Conservation (phyloP, 169 alveolate species). For the Plasmodium cynomolgi region DNA sequence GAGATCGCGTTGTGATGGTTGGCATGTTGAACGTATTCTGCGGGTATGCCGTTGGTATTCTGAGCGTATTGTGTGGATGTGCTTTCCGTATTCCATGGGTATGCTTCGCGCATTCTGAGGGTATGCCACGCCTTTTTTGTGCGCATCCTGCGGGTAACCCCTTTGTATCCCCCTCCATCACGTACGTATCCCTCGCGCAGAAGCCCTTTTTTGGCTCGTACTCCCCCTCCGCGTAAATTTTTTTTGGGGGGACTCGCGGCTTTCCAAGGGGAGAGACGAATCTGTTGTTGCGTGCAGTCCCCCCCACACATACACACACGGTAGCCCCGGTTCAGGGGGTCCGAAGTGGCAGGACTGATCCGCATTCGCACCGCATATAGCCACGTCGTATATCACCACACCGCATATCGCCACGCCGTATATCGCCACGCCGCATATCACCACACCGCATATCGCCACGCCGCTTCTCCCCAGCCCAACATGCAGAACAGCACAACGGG, state of each 20-base stretch:
- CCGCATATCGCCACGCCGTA: background rate
- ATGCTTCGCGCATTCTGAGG: background rate
- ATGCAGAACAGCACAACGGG: background rate
- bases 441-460: background rate
- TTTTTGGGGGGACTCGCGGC: background rate
- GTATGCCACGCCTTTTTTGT: background rate
- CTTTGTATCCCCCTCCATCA: background rate
- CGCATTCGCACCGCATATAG: background rate
- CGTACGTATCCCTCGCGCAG: background rate
- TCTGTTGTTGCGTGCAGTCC: background rate
- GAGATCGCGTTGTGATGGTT: background rate
- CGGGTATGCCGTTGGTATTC: background rate
- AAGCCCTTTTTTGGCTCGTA: too few species aligned
- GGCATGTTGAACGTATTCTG: background rate
- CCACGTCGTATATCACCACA: background rate
- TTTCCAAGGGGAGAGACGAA: background rate
- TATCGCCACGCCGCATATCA: background rate
- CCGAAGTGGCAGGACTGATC: background rate
- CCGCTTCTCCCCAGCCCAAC: background rate
- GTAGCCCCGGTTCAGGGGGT: background rate
- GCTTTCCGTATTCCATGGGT: too few species aligned
- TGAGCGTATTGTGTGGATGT: background rate
- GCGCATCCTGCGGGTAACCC: background rate
- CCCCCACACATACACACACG: background rate
- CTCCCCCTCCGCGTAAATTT: background rate